Base-by-base conservation (phyloP, 129 eudicot species). In the Glebionis coronaria region DNA sequence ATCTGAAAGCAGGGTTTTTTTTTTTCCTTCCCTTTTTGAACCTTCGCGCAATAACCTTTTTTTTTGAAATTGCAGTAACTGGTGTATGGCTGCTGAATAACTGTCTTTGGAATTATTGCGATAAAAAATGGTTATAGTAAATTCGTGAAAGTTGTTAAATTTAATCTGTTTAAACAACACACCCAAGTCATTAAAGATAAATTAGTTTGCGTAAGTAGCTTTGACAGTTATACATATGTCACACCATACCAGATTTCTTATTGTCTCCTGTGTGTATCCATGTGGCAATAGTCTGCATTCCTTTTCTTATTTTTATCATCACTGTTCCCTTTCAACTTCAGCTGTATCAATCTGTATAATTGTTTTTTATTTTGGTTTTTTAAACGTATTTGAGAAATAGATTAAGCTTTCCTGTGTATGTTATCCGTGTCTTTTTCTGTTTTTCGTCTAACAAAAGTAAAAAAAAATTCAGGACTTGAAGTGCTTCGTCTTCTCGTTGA, bases 401-500 rank as follows among this genome's bases (percentile, higher is more conserved):
- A 20, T 53, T 8, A 35, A 53, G 0, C n/a, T 56, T 56, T 25
- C 27, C 1, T 23, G 44, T 40, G 53, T 21, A 4, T 56, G 8
- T 44, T 56, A 12, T 27, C 2, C n/a, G 4, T 19, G 42, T 15
- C 64, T 52, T 25, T 45, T 14, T 12, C 42, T 13, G 7, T 14
- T 19, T 21, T 53, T 47, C 67, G 58, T 46, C 63, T 67, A 40
- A 67, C 12, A 19, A 11, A 66, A 0, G 15, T n/a, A 58, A 21
- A 59, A 67, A 67, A 75, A 67, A 50, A 23, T 93, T 82, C 96
- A 93, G 98, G 98, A 93, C 75, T 76, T 93, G 82, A 93, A 93
- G 84, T 93, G 96, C 71, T 93, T 93, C 20, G 98, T 93, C 67
- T 93, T 93, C 83, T 91, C 94, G 8, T 84, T 88, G 31, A 91